A percentile compares a stretch with the other conserved stretches of the same genome.
These are phyloP conservation scores for Papiliotrema nemorosa DNA, from an alignment of 1,284 basidiomycete genomes.

Conservation along the genomic window DNA sequence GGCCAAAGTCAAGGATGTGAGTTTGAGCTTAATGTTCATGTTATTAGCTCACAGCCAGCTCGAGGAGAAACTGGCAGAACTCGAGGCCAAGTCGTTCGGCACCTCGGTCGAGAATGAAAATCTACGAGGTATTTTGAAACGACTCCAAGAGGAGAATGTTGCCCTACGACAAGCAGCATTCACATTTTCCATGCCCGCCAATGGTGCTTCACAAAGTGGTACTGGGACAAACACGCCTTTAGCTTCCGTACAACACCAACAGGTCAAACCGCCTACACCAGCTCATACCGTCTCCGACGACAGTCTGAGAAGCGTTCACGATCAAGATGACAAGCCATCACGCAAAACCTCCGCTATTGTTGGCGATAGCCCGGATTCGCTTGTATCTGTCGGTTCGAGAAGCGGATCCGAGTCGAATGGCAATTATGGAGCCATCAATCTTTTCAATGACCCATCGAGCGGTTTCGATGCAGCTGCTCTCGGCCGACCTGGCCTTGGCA, in stretches of 20 bases:
- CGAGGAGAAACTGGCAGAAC: slow-evolving; percentile 47
- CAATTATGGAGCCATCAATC: slow-evolving; percentile 1
- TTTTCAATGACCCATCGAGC: slow-evolving; percentile 1
- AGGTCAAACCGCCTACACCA: slow-evolving; percentile 39
- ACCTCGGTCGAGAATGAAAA: slow-evolving; percentile 48
- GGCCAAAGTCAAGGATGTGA: slow-evolving; percentile 47
- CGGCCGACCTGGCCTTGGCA: background rate
- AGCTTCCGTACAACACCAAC: background rate
- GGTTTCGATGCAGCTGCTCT: background rate
- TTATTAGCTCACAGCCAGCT: slow-evolving; percentile 36
- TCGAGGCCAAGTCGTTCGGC: slow-evolving; percentile 46
- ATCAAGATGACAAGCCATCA: slow-evolving; percentile 18
- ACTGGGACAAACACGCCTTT: slow-evolving; percentile 7
- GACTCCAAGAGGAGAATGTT: slow-evolving; percentile 50
- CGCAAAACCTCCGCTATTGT: slow-evolving; percentile 15
- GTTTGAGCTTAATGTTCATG: slow-evolving; percentile 8
- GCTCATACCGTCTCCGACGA: slow-evolving; percentile 33
- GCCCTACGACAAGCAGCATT: slow-evolving; percentile 47
- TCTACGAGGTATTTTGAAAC: slow-evolving; percentile 45
- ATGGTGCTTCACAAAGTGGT: slow-evolving; percentile 6
- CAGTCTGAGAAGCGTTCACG: slow-evolving; percentile 30
- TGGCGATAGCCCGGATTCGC: slow-evolving; percentile 31
- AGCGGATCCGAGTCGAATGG: slow-evolving; percentile 1
- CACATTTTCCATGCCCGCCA: slow-evolving; percentile 46
- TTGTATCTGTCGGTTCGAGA: slow-evolving; percentile 25